Evolutionary conservation across 2,329 filamentous ascomycete genomes (phyloP), one percentile per base, ranked within the genome.

Genomic region (Samsoniella hepiali): DNA sequence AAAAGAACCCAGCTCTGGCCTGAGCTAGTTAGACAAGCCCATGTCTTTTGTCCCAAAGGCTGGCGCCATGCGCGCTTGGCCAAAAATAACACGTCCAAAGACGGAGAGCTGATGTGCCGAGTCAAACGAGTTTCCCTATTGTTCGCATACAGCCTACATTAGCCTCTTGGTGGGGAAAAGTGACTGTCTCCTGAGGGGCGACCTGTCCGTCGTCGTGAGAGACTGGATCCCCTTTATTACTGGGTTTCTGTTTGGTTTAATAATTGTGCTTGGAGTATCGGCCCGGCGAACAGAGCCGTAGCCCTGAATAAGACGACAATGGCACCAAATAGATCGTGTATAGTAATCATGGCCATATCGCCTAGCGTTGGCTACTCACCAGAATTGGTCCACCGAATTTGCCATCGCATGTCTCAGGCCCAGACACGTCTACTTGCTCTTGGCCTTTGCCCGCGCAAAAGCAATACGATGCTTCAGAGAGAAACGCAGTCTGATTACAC

Each of bases 51-150:
- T 11, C 36, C 2, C n/a, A 34, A 53, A 29, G 11, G 31, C 38
- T 38, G 49, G 58, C 58, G 58, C 38, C n/a, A 61, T 61, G 7
- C 49, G 50, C 58, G 58, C 36, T 45, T 55, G 50, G 53, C 36
- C 36, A 15, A 54, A 53, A 54, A 27, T 13, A 31, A 36, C 13
- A 47, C 5, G 10, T 11, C 0, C 0, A 40, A 54, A 31, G 40
- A 47, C 13, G 15, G 34, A 45, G 40, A 45, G 22, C 22, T 22
- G 22, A 22, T 22, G 22, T 22, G 11, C 9, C 13, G 36, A 29
- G 34, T 54, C 29, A 3, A 3, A 38, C 17, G 51, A 27, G 3
- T 32, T 50, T 29, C 27, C 22, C 22, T 50, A 32, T 50, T 32
- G 11, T 32, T 29, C 47, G 15, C 22, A 27, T 50, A 27, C 38